Evolutionary conservation across 495 filamentous ascomycete species (phyloP).

Genomic region (Niebla homalea): DNA sequence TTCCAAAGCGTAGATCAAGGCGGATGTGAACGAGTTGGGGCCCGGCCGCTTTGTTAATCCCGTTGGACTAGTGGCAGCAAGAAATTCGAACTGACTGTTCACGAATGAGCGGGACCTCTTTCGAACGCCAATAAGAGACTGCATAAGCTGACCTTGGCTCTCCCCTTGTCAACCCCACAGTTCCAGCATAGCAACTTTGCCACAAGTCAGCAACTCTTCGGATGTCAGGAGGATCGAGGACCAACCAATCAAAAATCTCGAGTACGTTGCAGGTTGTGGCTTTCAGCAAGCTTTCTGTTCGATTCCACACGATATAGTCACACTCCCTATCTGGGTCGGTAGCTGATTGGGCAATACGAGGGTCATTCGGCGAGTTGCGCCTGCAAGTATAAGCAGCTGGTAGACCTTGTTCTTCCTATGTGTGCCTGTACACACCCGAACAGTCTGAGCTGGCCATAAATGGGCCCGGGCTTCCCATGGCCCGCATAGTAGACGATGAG

Average conservation of each 20-base stretch:
- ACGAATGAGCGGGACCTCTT: neutral
- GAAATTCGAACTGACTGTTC: slow-evolving; percentile 11
- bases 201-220: neutral
- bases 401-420: neutral
- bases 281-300: slow-evolving; percentile 14
- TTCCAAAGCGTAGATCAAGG: slow-evolving; percentile 10
- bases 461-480: slow-evolving; percentile 14
- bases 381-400: slow-evolving; percentile 6
- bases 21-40: slow-evolving; percentile 11
- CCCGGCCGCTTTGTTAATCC: slow-evolving; percentile 6
- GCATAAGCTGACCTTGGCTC: slow-evolving; percentile 1
- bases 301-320: slow-evolving; percentile 12
- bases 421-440: slow-evolving; percentile 6
- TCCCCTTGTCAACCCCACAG: neutral
- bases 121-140: no score
- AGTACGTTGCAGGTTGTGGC: slow-evolving; percentile 19
- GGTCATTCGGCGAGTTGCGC: slow-evolving; percentile 1
- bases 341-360: no score
- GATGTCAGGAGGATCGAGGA: neutral
- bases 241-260: slow-evolving; percentile 22
- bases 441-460: slow-evolving; percentile 7
- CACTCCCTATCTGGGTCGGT: neutral
- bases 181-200: slow-evolving; percentile 14
- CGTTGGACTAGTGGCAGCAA: slow-evolving; percentile 7
- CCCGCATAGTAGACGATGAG: slow-evolving; percentile 26